Evolutionary conservation across 1,284 basidiomycete genomes (phyloP), one percentile per base, ranked within the genome.

Genomic region (Cronartium quercuum): DNA sequence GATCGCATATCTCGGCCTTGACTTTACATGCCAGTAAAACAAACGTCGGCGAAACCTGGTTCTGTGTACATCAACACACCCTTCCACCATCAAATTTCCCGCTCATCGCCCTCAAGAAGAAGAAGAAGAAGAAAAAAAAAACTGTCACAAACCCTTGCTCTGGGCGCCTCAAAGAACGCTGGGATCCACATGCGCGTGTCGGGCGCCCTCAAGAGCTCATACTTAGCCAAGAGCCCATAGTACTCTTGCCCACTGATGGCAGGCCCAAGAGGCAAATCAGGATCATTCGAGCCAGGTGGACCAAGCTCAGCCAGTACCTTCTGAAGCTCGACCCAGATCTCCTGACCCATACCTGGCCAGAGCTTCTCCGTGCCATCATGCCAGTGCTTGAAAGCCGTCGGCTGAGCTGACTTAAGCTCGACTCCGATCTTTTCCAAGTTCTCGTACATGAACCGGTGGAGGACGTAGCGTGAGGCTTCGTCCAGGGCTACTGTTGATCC

Each of bases 361-460:
- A 78, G 76, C 29, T 77, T 74, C 67, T 80, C 80, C 0, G 78
- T 78, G 81, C 82, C 60, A 80, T 79, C 84, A 42, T 74, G 70
- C 70, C 70, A 74, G 58, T 74, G 64, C 58, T 74, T 74, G 34
- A 74, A 74, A 18, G 58, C 51, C n/a, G n/a, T 66, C n/a, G 70
- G 37, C 18, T 42, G 62, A 9, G 21, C 37, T 41, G 38, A 90
- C 15, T 91, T 85, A 1, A 92, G 82, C 78, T 91, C 90, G 80
- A 90, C 90, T 42, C 90, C 91, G 67, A 92, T 89, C 81, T 91
- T 91, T 80, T 91, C 90, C 1, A 89, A 88, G 78, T 91, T 88
- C 75, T 88, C 89, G 78, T 90, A 87, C 78, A 92, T 88, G 83
- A 91, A 92, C 15, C 90, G 88, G 80, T 92, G 91, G 9, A 92